These are phyloP conservation scores for Calonectria hongkongensis DNA, from an alignment of 2,329 filamentous ascomycete genomes.

Conservation along the genomic window DNA sequence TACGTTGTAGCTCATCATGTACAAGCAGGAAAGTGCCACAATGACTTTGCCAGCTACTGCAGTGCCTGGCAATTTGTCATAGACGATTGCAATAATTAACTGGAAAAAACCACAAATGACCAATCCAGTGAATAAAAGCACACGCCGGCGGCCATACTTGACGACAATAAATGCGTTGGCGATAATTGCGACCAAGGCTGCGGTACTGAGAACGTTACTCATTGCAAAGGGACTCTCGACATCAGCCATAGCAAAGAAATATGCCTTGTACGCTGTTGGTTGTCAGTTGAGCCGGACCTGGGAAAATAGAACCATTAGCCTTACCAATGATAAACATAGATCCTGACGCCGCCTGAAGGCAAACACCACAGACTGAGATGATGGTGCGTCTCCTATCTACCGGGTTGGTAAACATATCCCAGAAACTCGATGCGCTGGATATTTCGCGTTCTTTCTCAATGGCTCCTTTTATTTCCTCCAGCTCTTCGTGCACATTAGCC, in stretches of 20 bases:
- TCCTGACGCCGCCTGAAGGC: constrained; percentile 47
- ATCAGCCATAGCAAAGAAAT: constrained; percentile 51
- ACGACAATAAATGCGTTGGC: constrained; percentile 48
- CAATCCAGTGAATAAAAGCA: constrained; percentile 40
- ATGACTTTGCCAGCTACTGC: constrained; percentile 45
- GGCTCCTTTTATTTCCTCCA: constrained; percentile 43
- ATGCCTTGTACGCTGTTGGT: constrained; percentile 48
- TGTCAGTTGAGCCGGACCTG: accelerated
- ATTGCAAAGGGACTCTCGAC: constrained; percentile 50
- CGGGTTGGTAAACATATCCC: constrained; percentile 49
- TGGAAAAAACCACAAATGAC: constrained; percentile 45
- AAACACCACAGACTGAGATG: constrained; percentile 46
- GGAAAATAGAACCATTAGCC: accelerated
- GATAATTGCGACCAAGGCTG: constrained; percentile 48
- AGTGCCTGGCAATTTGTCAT: constrained; percentile 44
- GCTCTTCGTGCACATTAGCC: constrained; percentile 39
- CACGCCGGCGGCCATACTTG: constrained; percentile 45
- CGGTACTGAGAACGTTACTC: constrained; percentile 51
- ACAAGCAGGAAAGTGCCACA: constrained; percentile 49
- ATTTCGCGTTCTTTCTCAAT: constrained; percentile 43
- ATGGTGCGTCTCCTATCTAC: constrained; percentile 46
- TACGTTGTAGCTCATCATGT: constrained; percentile 51
- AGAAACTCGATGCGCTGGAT: constrained; percentile 38
- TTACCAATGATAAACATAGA: constrained; percentile 53
- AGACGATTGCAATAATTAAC: constrained; percentile 47